These are phyloP conservation scores for Mycena capillaripes DNA, from an alignment of 768 basidiomycete genomes.

Conservation along the genomic window DNA sequence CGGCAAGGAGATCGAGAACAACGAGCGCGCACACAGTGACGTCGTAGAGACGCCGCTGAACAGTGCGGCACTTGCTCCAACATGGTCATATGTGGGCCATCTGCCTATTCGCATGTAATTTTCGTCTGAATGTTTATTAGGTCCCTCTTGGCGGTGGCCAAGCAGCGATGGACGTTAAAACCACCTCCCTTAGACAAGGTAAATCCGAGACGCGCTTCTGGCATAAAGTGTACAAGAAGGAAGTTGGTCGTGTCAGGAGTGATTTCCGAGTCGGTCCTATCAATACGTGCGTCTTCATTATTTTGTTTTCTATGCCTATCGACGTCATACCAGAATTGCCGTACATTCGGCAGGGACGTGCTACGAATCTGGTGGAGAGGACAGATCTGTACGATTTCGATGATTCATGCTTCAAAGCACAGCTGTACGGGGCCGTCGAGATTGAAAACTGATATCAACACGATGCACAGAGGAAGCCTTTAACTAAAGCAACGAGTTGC, in stretches of 20 bases:
- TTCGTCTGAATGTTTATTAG: constrained; percentile 51
- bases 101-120: neutral
- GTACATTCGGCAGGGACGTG: constrained; percentile 89
- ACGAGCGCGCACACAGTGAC: constrained; percentile 91
- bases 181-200: constrained; percentile 92
- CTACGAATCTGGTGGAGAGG: constrained; percentile 97
- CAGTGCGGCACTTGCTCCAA: constrained; percentile 89
- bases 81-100: constrained; percentile 81
- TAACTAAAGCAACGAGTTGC: neutral
- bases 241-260: constrained; percentile 96
- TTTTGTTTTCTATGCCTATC: constrained; percentile 20
- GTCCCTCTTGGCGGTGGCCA: constrained; percentile 96
- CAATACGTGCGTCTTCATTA: constrained; percentile 81
- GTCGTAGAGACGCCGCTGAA: constrained; percentile 95
- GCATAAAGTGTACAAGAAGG: constrained; percentile 97
- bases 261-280: constrained; percentile 98
- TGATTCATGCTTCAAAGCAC: constrained; percentile 92
- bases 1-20: constrained; percentile 85
- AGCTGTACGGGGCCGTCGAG: constrained; percentile 93
- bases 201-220: constrained; percentile 99
- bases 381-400: constrained; percentile 97
- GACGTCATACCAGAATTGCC: constrained; percentile 75
- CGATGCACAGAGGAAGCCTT: too few relatives aligned
- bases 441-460: constrained; percentile 58
- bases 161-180: constrained; percentile 97